Evolutionary conservation across 2,329 filamentous ascomycete genomes (phyloP), one percentile per base, ranked within the genome.

Genomic region (Epichloe sylvatica): DNA sequence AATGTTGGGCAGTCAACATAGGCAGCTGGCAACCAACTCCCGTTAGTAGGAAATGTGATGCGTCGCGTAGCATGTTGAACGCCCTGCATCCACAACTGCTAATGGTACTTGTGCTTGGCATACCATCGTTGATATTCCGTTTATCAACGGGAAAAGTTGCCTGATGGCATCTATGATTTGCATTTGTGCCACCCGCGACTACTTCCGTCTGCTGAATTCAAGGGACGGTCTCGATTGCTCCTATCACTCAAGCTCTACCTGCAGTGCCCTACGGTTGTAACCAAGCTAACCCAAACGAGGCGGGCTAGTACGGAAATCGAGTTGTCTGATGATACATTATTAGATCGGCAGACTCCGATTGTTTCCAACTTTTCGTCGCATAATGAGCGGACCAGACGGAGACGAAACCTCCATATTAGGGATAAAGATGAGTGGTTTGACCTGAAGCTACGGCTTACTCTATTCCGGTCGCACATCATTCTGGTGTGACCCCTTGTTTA

Each of bases 401-500:
- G 23, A 25, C 36, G 41, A 37, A 33, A 43, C 34, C 35, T 38
- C 21, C 21, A 38, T 13, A 7, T 34, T 25, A 30, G 23, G 17
- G 17, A 36, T 15, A 15, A 35, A 23, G 45, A 33, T 51, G 40
- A 23, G 15, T 38, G 19, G 44, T 46, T 40, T 38, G 47, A 33
- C 47, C 44, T 46, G 41, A 35, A 44, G 47, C 45, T 45, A 49
- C 50, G 51, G 51, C 54, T 46, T 49, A 47, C 36, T 41, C 45
- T 50, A 51, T 37, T 52, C 52, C 49, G 49, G 57, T 57, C 52
- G 53, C 54, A 57, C 51, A 46, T 49, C 37, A 35, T 11, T 17
- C 40, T 43, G 42, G 50, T 49, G 47, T 43, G 44, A 51, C 54
- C 54, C 52, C 54, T 52, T 52, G 46, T 46, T 15, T 34, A 47